Evolutionary conservation across 31 red algal species (phyloP).

Genomic region (Asparagopsis taxiformis): DNA sequence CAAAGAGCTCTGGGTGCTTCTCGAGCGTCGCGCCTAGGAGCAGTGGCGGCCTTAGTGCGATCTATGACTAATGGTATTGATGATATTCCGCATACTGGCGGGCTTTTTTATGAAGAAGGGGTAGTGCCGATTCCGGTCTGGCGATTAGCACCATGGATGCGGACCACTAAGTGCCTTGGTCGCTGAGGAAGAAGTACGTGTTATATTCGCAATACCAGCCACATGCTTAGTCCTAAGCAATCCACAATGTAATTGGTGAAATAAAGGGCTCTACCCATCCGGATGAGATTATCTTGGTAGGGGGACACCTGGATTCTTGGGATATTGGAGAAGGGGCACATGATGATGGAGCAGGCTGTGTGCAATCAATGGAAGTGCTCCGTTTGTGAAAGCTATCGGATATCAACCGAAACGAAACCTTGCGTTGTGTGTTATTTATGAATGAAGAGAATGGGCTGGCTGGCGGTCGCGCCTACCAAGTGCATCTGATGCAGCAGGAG

Average conservation of each 20-base stretch:
- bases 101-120: background rate
- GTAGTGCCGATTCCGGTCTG: background rate
- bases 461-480: slow-evolving; percentile 2
- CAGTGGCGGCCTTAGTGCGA: background rate
- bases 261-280: slow-evolving; percentile 6
- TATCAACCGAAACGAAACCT: background rate
- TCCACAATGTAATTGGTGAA: slow-evolving; percentile 5
- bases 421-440: slow-evolving; percentile 1
- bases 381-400: background rate
- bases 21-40: background rate
- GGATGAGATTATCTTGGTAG: slow-evolving; percentile 15
- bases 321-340: slow-evolving; percentile 13
- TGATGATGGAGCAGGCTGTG: slow-evolving; percentile 13
- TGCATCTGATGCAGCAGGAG: background rate
- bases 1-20: too few relatives aligned
- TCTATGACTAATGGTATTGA: background rate
- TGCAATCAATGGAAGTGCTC: slow-evolving; percentile 1
- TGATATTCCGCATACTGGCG: slow-evolving; percentile 10
- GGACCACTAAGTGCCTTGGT: background rate
- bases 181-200: background rate
- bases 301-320: slow-evolving; percentile 27
- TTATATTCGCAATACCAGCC: background rate
- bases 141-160: slow-evolving; percentile 4
- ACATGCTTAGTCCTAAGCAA: background rate
- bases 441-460: slow-evolving; percentile 11